Base-by-base conservation (phyloP, 257 asterid species). In the Galeopsis tetrahit region DNA sequence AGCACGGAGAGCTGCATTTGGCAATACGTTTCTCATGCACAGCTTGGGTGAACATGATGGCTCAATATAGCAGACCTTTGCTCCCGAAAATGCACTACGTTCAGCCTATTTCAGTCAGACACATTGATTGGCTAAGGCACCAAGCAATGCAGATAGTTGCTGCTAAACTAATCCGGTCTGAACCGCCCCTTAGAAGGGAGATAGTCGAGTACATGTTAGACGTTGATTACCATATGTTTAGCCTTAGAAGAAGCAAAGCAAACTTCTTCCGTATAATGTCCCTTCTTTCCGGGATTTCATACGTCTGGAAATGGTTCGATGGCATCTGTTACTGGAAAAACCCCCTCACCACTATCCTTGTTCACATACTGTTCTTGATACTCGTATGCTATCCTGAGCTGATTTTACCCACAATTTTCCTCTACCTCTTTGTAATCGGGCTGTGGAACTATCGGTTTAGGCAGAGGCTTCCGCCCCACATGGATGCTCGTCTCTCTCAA, bases 181-280 rank as follows among this genome's bases (percentile, higher is more conserved):
- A 90, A 86, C 98, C 98, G 0, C 98, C 98, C 2, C 88, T 93
- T 0, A 84, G 96, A 66, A 75, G 83, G 79, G 97, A 93, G 80
- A 78, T 74, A 5, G 97, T 93, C 1, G 98, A 93, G 69, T 93
- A 87, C 81, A 87, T 92, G 97, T 66, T 90, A 65, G 98, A 92
- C 69, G 94, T 87, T 43, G 94, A 90, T 77, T 82, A 82, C 81
- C 88, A 90, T 57, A 83, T 89, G 85, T 90, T 78, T 46, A 92
- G 97, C 81, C 81, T 92, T 1, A 81, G 98, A 74, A 83, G 97
- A 75, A 90, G 97, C 90, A 92, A 88, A 83, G 97, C 98, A n/a
- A 88, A 90, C 78, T 90, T 88, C 78, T 66, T 73, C 57, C 91
- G 97, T 66, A 84, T 90, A 67, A 84, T 92, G 93, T 80, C 86